Conservation (phyloP, 495 filamentous ascomycete species). For the Penicillium steckii region DNA sequence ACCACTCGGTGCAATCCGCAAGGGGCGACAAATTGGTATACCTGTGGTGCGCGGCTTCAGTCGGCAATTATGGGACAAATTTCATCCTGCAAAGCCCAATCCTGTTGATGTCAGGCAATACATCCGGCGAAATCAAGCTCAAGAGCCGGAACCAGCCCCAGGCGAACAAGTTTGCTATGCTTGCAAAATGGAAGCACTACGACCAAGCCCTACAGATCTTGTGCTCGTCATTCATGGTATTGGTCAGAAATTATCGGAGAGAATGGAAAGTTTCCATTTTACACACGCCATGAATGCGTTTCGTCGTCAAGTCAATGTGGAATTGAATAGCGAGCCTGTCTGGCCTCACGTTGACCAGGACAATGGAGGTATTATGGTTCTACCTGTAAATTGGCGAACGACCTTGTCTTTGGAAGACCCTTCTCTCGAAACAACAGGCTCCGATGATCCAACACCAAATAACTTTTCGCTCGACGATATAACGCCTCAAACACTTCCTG, state of each 20-base stretch:
- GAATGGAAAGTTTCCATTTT: conserved; percentile 95
- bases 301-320: conserved; percentile 80
- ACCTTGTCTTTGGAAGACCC: conserved; percentile 81
- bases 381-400: conserved; percentile 86
- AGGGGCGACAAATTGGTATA: conserved; percentile 77
- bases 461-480: conserved; percentile 83
- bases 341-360: conserved; percentile 69
- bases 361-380: conserved; percentile 70
- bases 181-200: conserved; percentile 57
- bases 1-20: conserved; percentile 82
- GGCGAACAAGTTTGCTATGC: conserved; percentile 47
- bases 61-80: conserved; percentile 68
- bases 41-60: conserved; percentile 87
- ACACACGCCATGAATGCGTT: conserved; percentile 93
- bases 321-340: conserved; percentile 72
- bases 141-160: conserved; percentile 20
- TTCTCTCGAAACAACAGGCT: conserved; percentile 45
- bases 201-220: conserved; percentile 78
- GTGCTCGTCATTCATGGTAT: conserved; percentile 93
- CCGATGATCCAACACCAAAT: conserved; percentile 52
- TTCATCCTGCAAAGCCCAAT: conserved; percentile 62
- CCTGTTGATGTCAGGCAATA: conserved; percentile 47
- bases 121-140: conserved; percentile 40
- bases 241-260: conserved; percentile 93
- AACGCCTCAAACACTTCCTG: conserved; percentile 85